Conservation (phyloP, 305 asterid genomes). For the Coffea humblotiana region DNA sequence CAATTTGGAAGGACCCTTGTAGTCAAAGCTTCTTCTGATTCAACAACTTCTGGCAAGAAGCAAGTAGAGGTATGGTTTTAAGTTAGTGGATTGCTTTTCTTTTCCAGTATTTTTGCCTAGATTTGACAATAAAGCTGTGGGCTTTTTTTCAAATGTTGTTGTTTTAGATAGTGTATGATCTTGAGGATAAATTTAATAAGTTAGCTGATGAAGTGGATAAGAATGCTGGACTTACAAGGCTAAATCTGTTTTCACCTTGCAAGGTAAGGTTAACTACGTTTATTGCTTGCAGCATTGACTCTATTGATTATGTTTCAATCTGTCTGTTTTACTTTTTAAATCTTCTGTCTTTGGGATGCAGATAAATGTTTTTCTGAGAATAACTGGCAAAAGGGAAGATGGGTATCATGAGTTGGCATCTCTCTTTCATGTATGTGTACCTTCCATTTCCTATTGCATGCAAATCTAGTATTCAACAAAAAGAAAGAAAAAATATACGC, state of each 20-base stretch:
- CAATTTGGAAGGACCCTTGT: slow-evolving; percentile 34
- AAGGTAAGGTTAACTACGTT: slow-evolving; percentile 54
- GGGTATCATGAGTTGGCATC: slow-evolving; percentile 98
- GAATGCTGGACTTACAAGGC: slow-evolving; percentile 75
- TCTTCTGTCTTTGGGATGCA: slow-evolving; percentile 33
- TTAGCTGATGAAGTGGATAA: slow-evolving; percentile 91
- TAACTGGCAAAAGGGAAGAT: slow-evolving; percentile 78
- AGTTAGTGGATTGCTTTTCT: background rate
- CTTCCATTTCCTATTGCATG: slow-evolving; percentile 7
- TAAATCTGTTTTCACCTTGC: slow-evolving; percentile 92
- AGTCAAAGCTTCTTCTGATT: slow-evolving; percentile 68
- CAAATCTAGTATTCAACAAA: background rate
- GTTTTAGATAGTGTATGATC: slow-evolving; percentile 57
- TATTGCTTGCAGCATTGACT: slow-evolving; percentile 16
- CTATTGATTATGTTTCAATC: slow-evolving; percentile 10
- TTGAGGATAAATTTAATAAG: slow-evolving; percentile 56
- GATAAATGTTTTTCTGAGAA: slow-evolving; percentile 87
- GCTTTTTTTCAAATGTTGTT: background rate
- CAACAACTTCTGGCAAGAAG: slow-evolving; percentile 49
- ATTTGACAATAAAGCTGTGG: background rate
- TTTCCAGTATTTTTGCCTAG: background rate
- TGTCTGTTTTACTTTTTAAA: background rate
- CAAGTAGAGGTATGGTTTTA: slow-evolving; percentile 66
- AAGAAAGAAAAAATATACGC: background rate
- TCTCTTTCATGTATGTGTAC: slow-evolving; percentile 63